Evolutionary conservation across 768 basidiomycete genomes (phyloP).

Genomic region (Kwoniella mangroviensis): DNA sequence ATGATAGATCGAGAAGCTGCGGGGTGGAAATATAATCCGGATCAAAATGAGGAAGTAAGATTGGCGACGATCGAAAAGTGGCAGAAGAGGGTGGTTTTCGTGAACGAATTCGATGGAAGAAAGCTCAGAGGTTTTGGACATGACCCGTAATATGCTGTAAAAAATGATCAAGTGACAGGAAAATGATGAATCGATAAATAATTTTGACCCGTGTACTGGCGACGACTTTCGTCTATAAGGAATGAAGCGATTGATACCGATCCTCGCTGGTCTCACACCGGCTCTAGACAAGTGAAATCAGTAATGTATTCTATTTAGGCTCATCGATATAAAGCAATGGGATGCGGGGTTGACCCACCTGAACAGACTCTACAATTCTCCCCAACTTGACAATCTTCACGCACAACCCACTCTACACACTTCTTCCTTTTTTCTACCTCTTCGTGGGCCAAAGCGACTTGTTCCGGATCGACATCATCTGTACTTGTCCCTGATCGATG

Average conservation of each 20-base stretch:
- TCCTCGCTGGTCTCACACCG: too few species aligned
- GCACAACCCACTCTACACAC: not conserved
- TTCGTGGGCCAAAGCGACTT: not conserved
- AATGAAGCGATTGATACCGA: too few species aligned
- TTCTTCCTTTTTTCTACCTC: not conserved
- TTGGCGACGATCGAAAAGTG: not conserved
- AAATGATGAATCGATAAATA: too few species aligned
- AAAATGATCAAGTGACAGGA: too few species aligned
- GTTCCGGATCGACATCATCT: not conserved
- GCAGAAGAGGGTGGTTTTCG: not conserved
- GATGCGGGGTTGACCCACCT: not conserved
- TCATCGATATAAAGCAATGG: not conserved
- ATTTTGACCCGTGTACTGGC: too few species aligned
- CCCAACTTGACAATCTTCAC: not conserved
- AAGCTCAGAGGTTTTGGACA: not conserved
- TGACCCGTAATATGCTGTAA: not conserved
- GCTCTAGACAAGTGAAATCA: not conserved
- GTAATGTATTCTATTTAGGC: not conserved
- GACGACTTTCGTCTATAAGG: too few species aligned
- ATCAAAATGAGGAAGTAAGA: not conserved
- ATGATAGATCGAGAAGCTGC: not conserved
- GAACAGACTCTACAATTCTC: not conserved
- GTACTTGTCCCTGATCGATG: not conserved
- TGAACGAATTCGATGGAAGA: not conserved
- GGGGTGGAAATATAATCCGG: not conserved